A percentile compares a stretch with the other conserved stretches of the same genome.
phyloP scores from a whole-genome alignment of 225 moss, liverwort and hornwort species.

The Pseudisothecium myosuroides region DNA sequence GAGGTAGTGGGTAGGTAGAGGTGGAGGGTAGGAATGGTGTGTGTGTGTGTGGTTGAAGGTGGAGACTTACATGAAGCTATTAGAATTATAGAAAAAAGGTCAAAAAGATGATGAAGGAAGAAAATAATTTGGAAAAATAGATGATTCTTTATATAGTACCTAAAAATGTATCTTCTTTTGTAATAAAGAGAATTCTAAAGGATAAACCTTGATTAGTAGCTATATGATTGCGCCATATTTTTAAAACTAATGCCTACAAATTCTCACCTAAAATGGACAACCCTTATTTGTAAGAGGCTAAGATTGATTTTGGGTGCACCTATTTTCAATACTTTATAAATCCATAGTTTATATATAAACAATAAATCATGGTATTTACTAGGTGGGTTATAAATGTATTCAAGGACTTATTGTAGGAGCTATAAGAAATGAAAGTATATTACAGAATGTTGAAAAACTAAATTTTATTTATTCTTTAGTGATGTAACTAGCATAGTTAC shows the following conservation, averaged over 20 bases:
- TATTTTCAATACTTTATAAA: not conserved
- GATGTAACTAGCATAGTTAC: not conserved
- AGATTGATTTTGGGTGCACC: too few relatives aligned
- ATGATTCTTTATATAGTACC: too few relatives aligned
- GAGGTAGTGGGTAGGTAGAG: accelerated
- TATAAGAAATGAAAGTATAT: not conserved
- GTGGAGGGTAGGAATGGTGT: accelerated
- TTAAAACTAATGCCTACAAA: not conserved
- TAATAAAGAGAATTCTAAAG: not conserved
- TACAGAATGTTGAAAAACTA: not conserved
- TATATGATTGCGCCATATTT: too few relatives aligned
- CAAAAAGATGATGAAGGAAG: accelerated
- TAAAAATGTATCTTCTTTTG: not conserved
- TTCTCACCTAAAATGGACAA: not conserved
- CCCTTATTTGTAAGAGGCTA: not conserved
- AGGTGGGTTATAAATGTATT: not conserved
- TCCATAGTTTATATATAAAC: not conserved
- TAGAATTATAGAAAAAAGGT: too few relatives aligned
- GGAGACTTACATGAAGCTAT: too few relatives aligned
- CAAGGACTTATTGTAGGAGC: too few relatives aligned
- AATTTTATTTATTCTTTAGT: not conserved
- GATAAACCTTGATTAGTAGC: not conserved
- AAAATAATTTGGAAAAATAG: not conserved
- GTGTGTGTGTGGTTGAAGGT: not conserved
- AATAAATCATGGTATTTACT: too few relatives aligned